A percentile compares a stretch with the other conserved stretches of the same genome.
Evolutionary conservation across 2,329 filamentous ascomycete species (phyloP).

Genomic region (Monilinia laxa): DNA sequence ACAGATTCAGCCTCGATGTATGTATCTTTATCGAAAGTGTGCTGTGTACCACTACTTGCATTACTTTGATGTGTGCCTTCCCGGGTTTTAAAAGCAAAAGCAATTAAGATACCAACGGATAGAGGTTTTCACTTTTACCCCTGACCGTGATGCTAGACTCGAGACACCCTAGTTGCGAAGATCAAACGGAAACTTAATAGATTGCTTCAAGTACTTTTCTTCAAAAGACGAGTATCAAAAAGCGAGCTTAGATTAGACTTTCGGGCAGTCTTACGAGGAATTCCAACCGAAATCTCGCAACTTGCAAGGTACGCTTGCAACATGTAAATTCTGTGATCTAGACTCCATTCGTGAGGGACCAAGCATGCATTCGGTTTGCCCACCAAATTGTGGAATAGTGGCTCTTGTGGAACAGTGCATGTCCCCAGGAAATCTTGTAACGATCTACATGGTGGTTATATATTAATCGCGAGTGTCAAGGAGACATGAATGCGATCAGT

Average conservation of each 20-base stretch:
- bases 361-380: conserved; percentile 11
- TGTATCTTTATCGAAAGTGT: not conserved
- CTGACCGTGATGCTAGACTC: not conserved
- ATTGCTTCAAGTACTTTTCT: not conserved
- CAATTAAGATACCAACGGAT: not conserved
- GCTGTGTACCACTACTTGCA: not conserved
- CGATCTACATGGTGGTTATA: conserved; percentile 14
- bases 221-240: not conserved
- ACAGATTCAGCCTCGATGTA: not conserved
- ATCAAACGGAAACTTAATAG: not conserved
- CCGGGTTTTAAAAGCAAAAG: too few species aligned
- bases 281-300: conserved; percentile 10
- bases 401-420: conserved; percentile 10
- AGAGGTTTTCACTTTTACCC: not conserved
- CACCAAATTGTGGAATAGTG: conserved; percentile 7
- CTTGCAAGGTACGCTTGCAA: not conserved
- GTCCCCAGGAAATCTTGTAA: not conserved
- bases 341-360: not conserved
- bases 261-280: not conserved
- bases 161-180: not conserved
- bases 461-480: not conserved
- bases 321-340: conserved; percentile 13
- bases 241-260: too few species aligned
- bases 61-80: not conserved
- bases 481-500: conserved; percentile 5